A percentile compares a stretch with the other conserved stretches of the same genome.
Evolutionary conservation across 2,329 filamentous ascomycete species (phyloP).

Genomic region (Alternaria burnsii): DNA sequence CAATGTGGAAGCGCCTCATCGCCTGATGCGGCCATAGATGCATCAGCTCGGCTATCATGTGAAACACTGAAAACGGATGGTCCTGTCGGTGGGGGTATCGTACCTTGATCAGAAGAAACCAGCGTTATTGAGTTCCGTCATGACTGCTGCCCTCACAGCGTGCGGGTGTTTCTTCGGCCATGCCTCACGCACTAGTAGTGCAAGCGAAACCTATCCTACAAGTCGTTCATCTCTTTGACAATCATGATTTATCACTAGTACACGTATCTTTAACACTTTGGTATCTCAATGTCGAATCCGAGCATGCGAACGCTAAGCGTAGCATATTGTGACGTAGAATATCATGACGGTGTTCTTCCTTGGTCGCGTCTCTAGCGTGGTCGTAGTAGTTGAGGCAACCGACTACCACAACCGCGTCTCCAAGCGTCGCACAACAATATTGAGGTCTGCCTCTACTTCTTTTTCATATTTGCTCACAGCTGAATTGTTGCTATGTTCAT

Average conservation of each 20-base stretch:
- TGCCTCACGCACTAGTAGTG: not conserved
- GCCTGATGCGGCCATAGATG: not conserved
- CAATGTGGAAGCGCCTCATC: not conserved
- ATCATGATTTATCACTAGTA: not conserved
- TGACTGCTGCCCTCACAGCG: too few species aligned
- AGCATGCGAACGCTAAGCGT: not conserved
- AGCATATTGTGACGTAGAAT: not conserved
- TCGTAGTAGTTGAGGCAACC: not conserved
- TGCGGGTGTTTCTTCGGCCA: not conserved
- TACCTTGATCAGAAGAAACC: too few species aligned
- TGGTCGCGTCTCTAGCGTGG: not conserved
- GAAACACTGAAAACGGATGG: not conserved
- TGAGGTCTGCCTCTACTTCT: not conserved
- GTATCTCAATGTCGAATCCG: not conserved
- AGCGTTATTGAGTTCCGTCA: not conserved
- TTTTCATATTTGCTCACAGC: not conserved
- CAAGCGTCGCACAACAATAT: not conserved
- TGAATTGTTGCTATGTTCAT: not conserved
- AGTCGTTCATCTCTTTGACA: not conserved
- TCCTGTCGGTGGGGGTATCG: not conserved
- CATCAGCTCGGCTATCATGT: not conserved
- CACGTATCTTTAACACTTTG: not conserved
- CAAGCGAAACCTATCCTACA: not conserved
- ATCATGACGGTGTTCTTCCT: not conserved
- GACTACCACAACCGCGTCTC: not conserved